Evolutionary conservation across 768 basidiomycete genomes (phyloP).

Genomic region (Rhodocollybia butyracea): DNA sequence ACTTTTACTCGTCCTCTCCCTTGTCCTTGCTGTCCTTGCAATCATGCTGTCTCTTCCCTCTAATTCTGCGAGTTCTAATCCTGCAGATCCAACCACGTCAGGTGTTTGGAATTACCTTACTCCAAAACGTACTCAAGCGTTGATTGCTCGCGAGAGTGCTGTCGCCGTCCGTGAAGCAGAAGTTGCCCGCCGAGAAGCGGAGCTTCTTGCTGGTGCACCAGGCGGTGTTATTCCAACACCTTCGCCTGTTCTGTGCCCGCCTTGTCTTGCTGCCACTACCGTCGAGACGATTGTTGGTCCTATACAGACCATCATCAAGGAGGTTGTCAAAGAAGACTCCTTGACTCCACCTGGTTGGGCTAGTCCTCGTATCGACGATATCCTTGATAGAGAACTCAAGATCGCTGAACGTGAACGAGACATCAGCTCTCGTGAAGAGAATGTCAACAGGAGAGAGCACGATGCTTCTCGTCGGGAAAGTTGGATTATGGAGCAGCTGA

Average conservation of each 20-base stretch:
- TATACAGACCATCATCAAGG: slow-evolving; percentile 81
- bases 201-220: slow-evolving; percentile 77
- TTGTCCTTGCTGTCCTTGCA: slow-evolving; percentile 83
- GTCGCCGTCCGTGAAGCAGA: slow-evolving; percentile 85
- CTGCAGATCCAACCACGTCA: slow-evolving; percentile 36
- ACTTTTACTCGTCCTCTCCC: slow-evolving; percentile 79
- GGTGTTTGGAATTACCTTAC: slow-evolving; percentile 74
- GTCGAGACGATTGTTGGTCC: slow-evolving; percentile 55
- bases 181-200: slow-evolving; percentile 86
- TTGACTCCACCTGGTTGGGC: slow-evolving; percentile 80
- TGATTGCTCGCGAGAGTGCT: slow-evolving; percentile 74
- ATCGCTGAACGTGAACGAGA: slow-evolving; percentile 85
- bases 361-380: slow-evolving; percentile 72
- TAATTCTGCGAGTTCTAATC: slow-evolving; percentile 28
- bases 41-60: slow-evolving; percentile 87
- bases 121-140: slow-evolving; percentile 78
- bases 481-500: slow-evolving; percentile 93
- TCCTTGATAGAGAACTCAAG: slow-evolving; percentile 82
- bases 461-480: slow-evolving; percentile 83
- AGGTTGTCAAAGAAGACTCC: slow-evolving; percentile 80
- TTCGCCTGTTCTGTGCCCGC: slow-evolving; percentile 51
- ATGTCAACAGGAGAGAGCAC: slow-evolving; percentile 80
- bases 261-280: slow-evolving; percentile 52
- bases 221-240: slow-evolving; percentile 69
- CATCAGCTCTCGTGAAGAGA: slow-evolving; percentile 82